phyloP scores from a whole-genome alignment of 495 filamentous ascomycete species.

The Amniculicola lignicola region DNA sequence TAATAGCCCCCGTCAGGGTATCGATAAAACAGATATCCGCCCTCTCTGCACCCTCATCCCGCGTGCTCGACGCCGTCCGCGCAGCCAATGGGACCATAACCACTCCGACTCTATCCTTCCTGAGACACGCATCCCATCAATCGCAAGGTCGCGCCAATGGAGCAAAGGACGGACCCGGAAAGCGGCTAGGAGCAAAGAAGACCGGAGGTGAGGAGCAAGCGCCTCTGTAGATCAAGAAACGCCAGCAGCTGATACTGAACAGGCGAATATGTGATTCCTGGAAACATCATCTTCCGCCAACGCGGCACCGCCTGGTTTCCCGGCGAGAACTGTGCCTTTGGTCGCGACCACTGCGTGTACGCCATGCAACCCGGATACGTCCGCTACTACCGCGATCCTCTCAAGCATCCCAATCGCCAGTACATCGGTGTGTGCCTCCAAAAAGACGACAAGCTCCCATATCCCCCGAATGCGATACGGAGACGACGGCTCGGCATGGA shows the following conservation, averaged over 20 bases:
- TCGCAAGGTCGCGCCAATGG: conserved; percentile 82
- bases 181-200: conserved; percentile 93
- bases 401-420: conserved; percentile 71
- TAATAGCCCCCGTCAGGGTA: conserved; percentile 30
- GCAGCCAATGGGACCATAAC: conserved; percentile 18
- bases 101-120: conserved; percentile 32
- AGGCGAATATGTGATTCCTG: conserved; percentile 87
- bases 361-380: conserved; percentile 82
- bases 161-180: conserved; percentile 81
- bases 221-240: background rate
- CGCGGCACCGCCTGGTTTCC: conserved; percentile 91
- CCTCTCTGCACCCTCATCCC: conserved; percentile 5
- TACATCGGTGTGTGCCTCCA: conserved; percentile 91
- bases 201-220: conserved; percentile 59
- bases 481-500: conserved; percentile 69
- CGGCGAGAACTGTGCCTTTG: conserved; percentile 89
- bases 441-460: conserved; percentile 68
- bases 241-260: conserved; percentile 10
- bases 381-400: conserved; percentile 88
- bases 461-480: conserved; percentile 63
- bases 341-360: conserved; percentile 96
- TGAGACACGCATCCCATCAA: conserved; percentile 79
- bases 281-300: conserved; percentile 97
- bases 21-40: conserved; percentile 1
- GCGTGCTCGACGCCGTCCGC: conserved; percentile 26